Evolutionary conservation across 371 early-diverging fungal genomes (phyloP).

Genomic region (Mucor velutinosus): DNA sequence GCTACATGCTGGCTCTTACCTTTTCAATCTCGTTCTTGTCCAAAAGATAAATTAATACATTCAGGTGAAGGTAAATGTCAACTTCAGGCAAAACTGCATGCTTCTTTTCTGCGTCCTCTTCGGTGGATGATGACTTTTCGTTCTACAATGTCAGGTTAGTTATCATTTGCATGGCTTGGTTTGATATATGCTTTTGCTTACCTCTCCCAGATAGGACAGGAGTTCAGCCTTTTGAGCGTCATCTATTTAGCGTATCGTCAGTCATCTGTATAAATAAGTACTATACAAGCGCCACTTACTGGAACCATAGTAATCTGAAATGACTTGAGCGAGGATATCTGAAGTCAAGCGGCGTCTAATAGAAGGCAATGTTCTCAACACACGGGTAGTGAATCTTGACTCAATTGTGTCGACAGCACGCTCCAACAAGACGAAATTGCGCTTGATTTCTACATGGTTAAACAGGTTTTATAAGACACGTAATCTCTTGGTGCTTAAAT

Average conservation of each 20-base stretch:
- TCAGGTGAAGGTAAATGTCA: constrained; percentile 80
- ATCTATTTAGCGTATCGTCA: constrained; percentile 16
- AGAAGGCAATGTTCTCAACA: constrained; percentile 77
- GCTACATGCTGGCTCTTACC: constrained; percentile 37
- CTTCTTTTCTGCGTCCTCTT: constrained; percentile 34
- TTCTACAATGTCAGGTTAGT: constrained; percentile 3
- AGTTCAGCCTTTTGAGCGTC: constrained; percentile 38
- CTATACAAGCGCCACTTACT: constrained; percentile 45
- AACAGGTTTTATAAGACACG: background rate
- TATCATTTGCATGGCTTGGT: background rate
- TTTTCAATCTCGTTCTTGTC: constrained; percentile 76
- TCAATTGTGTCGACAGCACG: constrained; percentile 84
- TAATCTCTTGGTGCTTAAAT: background rate
- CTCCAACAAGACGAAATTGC: constrained; percentile 79
- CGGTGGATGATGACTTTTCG: constrained; percentile 24
- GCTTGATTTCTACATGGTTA: constrained; percentile 73
- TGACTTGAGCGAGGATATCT: constrained; percentile 65
- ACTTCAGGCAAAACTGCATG: constrained; percentile 79
- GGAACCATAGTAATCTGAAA: constrained; percentile 61
- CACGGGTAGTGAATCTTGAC: constrained; percentile 86
- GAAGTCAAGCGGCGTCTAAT: constrained; percentile 79
- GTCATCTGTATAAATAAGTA: background rate
- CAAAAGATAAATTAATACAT: constrained; percentile 79
- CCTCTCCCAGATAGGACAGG: constrained; percentile 44
- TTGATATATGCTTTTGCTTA: constrained; percentile 6